Evolutionary conservation across 768 basidiomycete species (phyloP).

Genomic region (Cystobasidium onofrii): DNA sequence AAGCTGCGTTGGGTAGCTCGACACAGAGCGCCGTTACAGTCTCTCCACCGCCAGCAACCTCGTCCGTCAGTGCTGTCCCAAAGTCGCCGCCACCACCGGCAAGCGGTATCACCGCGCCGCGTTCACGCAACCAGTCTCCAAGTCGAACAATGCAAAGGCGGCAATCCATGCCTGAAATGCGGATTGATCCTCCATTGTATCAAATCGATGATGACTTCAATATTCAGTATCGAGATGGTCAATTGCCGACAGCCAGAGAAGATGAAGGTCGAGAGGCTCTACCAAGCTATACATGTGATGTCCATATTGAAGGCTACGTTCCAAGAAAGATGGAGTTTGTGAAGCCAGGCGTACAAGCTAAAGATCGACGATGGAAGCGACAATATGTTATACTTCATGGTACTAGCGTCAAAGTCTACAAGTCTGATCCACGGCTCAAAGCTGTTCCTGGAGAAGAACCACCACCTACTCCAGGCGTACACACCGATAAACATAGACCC

Average conservation of each 20-base stretch:
- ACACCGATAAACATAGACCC: not conserved
- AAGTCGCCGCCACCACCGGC: conserved; percentile 19
- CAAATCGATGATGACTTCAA: conserved; percentile 37
- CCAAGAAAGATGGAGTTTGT: conserved; percentile 90
- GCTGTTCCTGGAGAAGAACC: conserved; percentile 18
- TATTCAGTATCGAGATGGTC: conserved; percentile 43
- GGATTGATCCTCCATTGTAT: conserved; percentile 46
- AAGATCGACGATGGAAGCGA: conserved; percentile 84
- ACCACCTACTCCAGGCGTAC: conserved; percentile 6
- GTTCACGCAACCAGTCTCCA: conserved; percentile 11
- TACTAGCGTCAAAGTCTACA: conserved; percentile 66
- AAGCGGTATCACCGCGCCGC: not conserved
- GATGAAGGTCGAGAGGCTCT: conserved; percentile 77
- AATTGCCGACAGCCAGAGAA: conserved; percentile 47
- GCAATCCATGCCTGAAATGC: conserved; percentile 47
- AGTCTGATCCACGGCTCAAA: conserved; percentile 45
- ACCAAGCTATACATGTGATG: conserved; percentile 69
- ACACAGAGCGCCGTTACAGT: not conserved
- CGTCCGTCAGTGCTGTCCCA: not conserved
- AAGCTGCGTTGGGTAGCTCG: conserved; percentile 15
- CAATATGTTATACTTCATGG: conserved; percentile 84
- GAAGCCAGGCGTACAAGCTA: conserved; percentile 72
- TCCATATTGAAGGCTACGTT: conserved; percentile 72
- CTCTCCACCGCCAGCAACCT: not conserved
- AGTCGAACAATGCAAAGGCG: conserved; percentile 42